These are phyloP conservation scores for Ascochyta pisi DNA, from an alignment of 2,329 filamentous ascomycete genomes.

Conservation along the genomic window DNA sequence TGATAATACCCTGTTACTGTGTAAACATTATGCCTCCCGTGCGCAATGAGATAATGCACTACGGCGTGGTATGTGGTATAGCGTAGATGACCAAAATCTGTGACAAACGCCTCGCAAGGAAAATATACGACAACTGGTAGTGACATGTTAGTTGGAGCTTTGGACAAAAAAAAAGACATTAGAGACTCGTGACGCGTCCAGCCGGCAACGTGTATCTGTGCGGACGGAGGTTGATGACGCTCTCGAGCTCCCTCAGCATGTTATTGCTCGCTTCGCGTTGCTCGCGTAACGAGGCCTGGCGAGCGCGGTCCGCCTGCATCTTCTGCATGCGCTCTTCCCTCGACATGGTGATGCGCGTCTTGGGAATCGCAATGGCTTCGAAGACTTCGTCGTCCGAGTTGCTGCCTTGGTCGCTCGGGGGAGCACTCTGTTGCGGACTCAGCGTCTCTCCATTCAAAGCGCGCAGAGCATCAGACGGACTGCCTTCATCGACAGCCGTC, in stretches of 20 bases:
- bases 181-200: conserved; percentile 44
- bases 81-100: conserved; percentile 2
- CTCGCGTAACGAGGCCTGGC: conserved; percentile 73
- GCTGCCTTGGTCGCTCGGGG: conserved; percentile 57
- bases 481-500: conserved; percentile 59
- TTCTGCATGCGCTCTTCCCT: conserved; percentile 86
- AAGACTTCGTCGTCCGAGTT: conserved; percentile 79
- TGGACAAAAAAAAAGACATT: conserved; percentile 18
- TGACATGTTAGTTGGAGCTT: background rate
- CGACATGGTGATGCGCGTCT: conserved; percentile 71
- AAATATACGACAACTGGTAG: background rate
- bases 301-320: conserved; percentile 85
- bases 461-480: conserved; percentile 73
- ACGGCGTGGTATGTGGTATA: conserved; percentile 3
- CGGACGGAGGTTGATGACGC: conserved; percentile 68
- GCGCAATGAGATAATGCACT: conserved; percentile 3
- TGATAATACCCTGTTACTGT: background rate
- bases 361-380: conserved; percentile 82
- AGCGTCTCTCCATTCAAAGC: conserved; percentile 76
- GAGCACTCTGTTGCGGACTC: conserved; percentile 49
- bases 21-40: conserved; percentile 9
- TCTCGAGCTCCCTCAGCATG: conserved; percentile 93
- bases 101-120: conserved; percentile 6
- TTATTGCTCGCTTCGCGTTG: conserved; percentile 81
- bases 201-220: conserved; percentile 32